Evolutionary conservation across 345 rosid genomes (phyloP).

Genomic region (Lumnitzera littorea): DNA sequence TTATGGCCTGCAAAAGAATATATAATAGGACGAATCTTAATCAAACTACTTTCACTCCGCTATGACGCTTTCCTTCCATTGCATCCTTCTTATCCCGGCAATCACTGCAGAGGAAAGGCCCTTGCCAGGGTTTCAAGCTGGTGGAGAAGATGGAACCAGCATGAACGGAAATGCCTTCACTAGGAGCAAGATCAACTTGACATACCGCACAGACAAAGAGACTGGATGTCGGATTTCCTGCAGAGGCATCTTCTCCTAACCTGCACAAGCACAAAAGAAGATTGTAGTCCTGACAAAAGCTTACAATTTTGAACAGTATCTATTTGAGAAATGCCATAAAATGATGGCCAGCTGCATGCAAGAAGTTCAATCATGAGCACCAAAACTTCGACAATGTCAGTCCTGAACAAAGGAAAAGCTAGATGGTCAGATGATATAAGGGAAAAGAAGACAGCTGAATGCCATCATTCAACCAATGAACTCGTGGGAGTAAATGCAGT

Average conservation of each 20-base stretch:
- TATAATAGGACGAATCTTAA: conserved; percentile 3
- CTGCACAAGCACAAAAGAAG: conserved; percentile 28
- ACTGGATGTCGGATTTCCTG: conserved; percentile 38
- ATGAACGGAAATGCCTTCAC: conserved; percentile 76
- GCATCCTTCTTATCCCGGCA: conserved; percentile 86
- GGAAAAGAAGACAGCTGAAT: too few relatives aligned
- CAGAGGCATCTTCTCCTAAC: conserved; percentile 43
- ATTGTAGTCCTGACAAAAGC: not conserved
- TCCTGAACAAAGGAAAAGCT: too few relatives aligned
- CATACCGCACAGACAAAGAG: conserved; percentile 80
- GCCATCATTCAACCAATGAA: too few relatives aligned
- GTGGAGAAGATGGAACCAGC: conserved; percentile 71
- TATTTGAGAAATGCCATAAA: too few relatives aligned
- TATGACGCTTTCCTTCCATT: conserved; percentile 90
- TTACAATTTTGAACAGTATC: not conserved
- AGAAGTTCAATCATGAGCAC: not conserved
- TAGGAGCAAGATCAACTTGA: conserved; percentile 69
- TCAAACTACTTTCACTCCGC: conserved; percentile 62
- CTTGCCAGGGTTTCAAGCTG: conserved; percentile 81
- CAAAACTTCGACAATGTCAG: not conserved
- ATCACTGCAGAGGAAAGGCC: conserved; percentile 75
- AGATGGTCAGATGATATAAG: too few relatives aligned
- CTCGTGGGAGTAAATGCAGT: too few relatives aligned
- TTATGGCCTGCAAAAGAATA: conserved; percentile 1
- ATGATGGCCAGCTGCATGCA: too few relatives aligned